Evolutionary conservation across 2,329 filamentous ascomycete species (phyloP).

Genomic region (Colletotrichum sp.): DNA sequence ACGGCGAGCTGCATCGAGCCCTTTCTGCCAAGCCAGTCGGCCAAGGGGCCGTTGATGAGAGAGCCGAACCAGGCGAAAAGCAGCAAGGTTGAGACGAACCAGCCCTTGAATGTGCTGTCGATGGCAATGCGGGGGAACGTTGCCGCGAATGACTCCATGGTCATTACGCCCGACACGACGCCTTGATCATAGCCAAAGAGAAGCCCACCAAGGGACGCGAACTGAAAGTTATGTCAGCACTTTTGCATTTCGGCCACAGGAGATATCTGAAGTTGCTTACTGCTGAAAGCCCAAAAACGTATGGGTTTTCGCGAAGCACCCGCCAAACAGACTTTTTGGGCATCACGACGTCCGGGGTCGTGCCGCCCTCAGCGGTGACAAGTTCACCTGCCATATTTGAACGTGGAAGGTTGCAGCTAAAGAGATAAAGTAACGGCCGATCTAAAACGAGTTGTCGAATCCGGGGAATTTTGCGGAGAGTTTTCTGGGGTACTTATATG

Average conservation of each 20-base stretch:
- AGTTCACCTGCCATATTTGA: background rate
- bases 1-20: constrained; percentile 39
- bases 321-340: constrained; percentile 29
- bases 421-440: background rate
- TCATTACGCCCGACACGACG: constrained; percentile 50
- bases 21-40: constrained; percentile 37
- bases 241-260: background rate
- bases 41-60: constrained; percentile 43
- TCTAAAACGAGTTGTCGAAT: constrained; percentile 23
- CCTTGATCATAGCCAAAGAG: constrained; percentile 57
- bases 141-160: constrained; percentile 47
- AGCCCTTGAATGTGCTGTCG: constrained; percentile 53
- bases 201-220: constrained; percentile 43
- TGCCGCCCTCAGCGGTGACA: constrained; percentile 21
- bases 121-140: constrained; percentile 40
- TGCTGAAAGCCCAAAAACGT: constrained; percentile 47
- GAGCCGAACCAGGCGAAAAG: constrained; percentile 55
- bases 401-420: background rate
- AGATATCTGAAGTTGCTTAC: constrained; percentile 27
- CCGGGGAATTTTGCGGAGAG: background rate
- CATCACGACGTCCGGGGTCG: background rate
- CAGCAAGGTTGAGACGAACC: constrained; percentile 56
- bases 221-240: constrained; percentile 17
- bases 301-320: constrained; percentile 43
- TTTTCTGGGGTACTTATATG: background rate